These are phyloP conservation scores for Pichia gijzeniarum DNA, from an alignment of 805 yeast genomes.

Conservation along the genomic window DNA sequence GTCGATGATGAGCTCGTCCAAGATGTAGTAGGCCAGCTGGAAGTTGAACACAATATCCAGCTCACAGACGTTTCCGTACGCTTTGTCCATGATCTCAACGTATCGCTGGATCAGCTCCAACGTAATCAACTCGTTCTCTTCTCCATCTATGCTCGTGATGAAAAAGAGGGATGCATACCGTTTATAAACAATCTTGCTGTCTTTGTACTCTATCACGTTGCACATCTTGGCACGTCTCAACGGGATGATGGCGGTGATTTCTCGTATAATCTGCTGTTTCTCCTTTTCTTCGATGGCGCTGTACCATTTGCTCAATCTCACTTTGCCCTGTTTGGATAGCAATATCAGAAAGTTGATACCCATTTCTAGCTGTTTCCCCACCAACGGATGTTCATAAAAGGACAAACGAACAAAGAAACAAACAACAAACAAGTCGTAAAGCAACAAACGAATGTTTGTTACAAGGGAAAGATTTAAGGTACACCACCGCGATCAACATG, in stretches of 20 bases:
- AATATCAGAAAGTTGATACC: conserved; percentile 73
- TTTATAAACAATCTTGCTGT: conserved; percentile 79
- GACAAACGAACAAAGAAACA: too few relatives aligned
- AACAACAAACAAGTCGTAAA: too few relatives aligned
- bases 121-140: conserved; percentile 81
- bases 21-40: conserved; percentile 84
- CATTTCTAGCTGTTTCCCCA: too few relatives aligned
- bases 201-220: conserved; percentile 82
- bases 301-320: conserved; percentile 92
- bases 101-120: conserved; percentile 85
- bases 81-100: conserved; percentile 94
- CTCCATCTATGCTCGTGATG: conserved; percentile 75
- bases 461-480: too few relatives aligned
- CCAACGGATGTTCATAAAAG: too few relatives aligned
- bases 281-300: conserved; percentile 77
- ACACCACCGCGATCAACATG: too few relatives aligned
- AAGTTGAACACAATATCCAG: conserved; percentile 94
- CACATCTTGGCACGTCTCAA: conserved; percentile 92
- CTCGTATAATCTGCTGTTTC: conserved; percentile 75
- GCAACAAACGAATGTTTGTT: too few relatives aligned
- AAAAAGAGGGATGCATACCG: conserved; percentile 92
- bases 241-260: conserved; percentile 78
- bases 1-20: conserved; percentile 85
- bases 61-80: conserved; percentile 94
- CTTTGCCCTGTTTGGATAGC: conserved; percentile 92